Conservation (phyloP, 1,284 basidiomycete species). For the Stygiomarasmius scandens region DNA sequence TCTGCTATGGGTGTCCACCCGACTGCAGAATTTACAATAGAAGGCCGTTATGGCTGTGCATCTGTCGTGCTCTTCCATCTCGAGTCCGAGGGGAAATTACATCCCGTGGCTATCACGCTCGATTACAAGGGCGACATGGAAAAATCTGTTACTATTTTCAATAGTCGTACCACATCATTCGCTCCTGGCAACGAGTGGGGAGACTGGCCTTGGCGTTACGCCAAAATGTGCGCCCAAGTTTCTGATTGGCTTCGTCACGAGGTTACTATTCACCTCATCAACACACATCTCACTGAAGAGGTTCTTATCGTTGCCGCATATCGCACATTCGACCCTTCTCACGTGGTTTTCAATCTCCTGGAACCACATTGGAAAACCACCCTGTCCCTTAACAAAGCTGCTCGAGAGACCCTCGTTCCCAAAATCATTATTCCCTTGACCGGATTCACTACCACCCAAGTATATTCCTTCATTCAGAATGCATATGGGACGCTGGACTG, state of each 20-base stretch:
- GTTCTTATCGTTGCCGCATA: conserved; percentile 28
- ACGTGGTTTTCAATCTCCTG: conserved; percentile 25
- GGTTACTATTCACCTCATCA: conserved; percentile 24
- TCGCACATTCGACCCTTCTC: conserved; percentile 21
- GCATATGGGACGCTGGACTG: conserved; percentile 25
- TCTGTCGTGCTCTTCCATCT: conserved; percentile 29
- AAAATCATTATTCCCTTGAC: conserved; percentile 23
- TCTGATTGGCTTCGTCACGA: conserved; percentile 31
- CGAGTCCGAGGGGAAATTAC: conserved; percentile 22
- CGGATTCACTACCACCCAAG: conserved; percentile 19
- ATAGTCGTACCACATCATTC: conserved; percentile 18
- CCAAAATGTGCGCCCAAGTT: conserved; percentile 27
- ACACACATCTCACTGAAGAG: conserved; percentile 30
- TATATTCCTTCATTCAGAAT: conserved; percentile 18
- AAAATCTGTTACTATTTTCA: conserved; percentile 28
- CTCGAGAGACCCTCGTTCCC: conserved; percentile 21
- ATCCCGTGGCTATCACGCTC: conserved; percentile 29
- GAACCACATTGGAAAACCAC: conserved; percentile 29
- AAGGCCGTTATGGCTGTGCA: conserved; percentile 23
- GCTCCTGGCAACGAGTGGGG: conserved; percentile 11
- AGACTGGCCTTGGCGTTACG: conserved; percentile 34
- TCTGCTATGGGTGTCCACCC: conserved; percentile 16
- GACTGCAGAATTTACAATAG: conserved; percentile 10
- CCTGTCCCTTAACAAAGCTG: conserved; percentile 25
- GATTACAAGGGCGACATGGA: conserved; percentile 29